A percentile compares a stretch with the other conserved stretches of the same genome.
Conservation (phyloP, 305 asterid species). For the Striga hermonthica region DNA sequence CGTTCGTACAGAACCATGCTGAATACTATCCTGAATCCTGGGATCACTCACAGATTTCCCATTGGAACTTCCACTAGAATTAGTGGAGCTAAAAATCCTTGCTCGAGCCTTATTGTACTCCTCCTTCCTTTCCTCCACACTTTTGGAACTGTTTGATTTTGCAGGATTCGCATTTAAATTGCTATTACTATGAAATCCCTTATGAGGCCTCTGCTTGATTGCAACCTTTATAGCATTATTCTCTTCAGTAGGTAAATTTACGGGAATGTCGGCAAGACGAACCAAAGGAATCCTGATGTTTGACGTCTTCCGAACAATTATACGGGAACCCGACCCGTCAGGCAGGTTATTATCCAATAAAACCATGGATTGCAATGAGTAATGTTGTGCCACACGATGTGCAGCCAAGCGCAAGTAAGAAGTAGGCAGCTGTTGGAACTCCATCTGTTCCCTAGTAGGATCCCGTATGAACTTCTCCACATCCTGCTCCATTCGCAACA, state of each 20-base stretch:
- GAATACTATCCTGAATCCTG: conserved; percentile 58
- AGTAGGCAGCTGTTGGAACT: conserved; percentile 93
- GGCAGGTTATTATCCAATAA: conserved; percentile 80
- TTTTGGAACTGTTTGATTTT: conserved; percentile 71
- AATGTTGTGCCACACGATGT: conserved; percentile 98
- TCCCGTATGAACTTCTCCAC: conserved; percentile 82
- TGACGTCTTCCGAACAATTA: conserved; percentile 76
- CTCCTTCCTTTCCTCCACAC: conserved; percentile 97
- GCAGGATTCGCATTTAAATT: conserved; percentile 47
- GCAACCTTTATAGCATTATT: conserved; percentile 72
- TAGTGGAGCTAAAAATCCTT: conserved; percentile 74
- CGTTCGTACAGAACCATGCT: conserved; percentile 49
- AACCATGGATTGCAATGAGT: conserved; percentile 94
- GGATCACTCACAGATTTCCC: conserved; percentile 60
- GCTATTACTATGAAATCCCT: conserved; percentile 48
- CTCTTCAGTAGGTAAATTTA: conserved; percentile 78
- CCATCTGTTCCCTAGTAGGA: conserved; percentile 88
- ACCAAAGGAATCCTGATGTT: conserved; percentile 65
- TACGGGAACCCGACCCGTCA: conserved; percentile 90
- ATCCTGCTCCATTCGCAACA: conserved; percentile 95
- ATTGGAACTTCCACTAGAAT: conserved; percentile 51
- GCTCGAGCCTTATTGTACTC: conserved; percentile 97
- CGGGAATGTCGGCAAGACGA: conserved; percentile 95
- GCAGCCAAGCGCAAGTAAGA: conserved; percentile 98
- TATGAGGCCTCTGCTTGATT: conserved; percentile 96